These are phyloP conservation scores for Gastrolobium villosum DNA, from an alignment of 306 rosid genomes.

Conservation along the genomic window DNA sequence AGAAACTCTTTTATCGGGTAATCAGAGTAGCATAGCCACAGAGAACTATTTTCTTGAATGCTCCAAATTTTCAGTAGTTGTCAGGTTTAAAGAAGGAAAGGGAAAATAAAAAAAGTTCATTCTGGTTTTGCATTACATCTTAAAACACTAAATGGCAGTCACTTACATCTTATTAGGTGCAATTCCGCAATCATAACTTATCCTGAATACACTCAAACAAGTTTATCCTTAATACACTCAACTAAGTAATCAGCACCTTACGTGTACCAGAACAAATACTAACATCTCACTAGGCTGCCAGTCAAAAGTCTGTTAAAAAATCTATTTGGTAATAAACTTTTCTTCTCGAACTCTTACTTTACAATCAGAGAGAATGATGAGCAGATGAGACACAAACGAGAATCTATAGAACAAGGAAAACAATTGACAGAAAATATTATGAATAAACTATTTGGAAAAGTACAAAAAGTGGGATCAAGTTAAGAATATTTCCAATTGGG, in stretches of 20 bases:
- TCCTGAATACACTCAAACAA: not conserved
- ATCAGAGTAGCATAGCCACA: conserved; percentile 3
- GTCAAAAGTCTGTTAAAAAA: too few relatives aligned
- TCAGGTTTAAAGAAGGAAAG: not conserved
- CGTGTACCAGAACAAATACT: too few relatives aligned
- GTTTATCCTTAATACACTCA: not conserved
- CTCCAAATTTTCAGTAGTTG: not conserved
- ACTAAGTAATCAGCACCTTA: not conserved
- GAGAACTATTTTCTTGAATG: not conserved
- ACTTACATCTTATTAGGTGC: not conserved
- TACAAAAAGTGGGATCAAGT: too few relatives aligned
- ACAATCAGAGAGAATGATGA: too few relatives aligned
- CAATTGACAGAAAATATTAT: too few relatives aligned
- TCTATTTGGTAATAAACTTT: too few relatives aligned
- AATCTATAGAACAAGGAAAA: too few relatives aligned
- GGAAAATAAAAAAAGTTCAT: not conserved
- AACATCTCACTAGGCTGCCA: too few relatives aligned
- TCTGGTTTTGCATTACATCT: not conserved
- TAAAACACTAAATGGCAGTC: not conserved
- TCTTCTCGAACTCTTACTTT: too few relatives aligned
- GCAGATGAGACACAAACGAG: not conserved
- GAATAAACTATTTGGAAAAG: too few relatives aligned
- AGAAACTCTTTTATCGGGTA: not conserved
- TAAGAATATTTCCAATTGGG: not conserved
- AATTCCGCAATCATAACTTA: conserved; percentile 1